Evolutionary conservation across 2,329 filamentous ascomycete species (phyloP), one percentile per base, ranked within the genome.

Genomic region (Penicillium janthinellum): DNA sequence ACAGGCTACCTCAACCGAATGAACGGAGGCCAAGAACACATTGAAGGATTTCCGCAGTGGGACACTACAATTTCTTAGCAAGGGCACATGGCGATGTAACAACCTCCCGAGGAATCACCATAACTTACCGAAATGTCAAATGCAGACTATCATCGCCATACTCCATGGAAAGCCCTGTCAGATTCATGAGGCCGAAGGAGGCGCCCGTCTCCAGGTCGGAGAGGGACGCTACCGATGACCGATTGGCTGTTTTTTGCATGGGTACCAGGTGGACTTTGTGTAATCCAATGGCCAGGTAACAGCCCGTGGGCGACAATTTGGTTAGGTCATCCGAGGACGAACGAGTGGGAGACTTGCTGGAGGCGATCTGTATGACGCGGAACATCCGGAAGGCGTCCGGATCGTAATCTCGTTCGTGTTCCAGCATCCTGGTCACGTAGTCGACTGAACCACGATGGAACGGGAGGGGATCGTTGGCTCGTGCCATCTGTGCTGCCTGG

Each of bases 261-360:
- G 87, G 87, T 48, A 91, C 82, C 51, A 91, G 68, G 75, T 90
- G 88, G 37, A 90, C 77, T 70, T 88, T 89, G 76, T 90, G 87
- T 35, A 88, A 81, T 20, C 88, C 88, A 70, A 91, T 82, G 6
- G 85, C 88, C 62, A 91, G 80, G 70, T 90, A 90, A 73, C 85
- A 90, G 25, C 89, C 83, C 10, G 83, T 86, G 10, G 87, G 86
- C 41, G 83, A 83, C 31, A 87, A 75, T 68, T 90, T 90, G 51
- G 85, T 81, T 45, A 90, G 73, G 65, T 90, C 88, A 60, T 90
- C 88, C 15, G 84, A 83, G 7, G 88, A 88, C 3, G 86, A 82
- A 56, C 84, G 79, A 37, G 80, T 78, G 35, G 78, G 76, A 17
- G 81, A 78, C 73, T 88, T 88, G 64, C 80, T 79, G 12, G 81